Evolutionary conservation across 2,329 filamentous ascomycete genomes (phyloP), one percentile per base, ranked within the genome.

Genomic region (Phyllosticta citrichinensis): DNA sequence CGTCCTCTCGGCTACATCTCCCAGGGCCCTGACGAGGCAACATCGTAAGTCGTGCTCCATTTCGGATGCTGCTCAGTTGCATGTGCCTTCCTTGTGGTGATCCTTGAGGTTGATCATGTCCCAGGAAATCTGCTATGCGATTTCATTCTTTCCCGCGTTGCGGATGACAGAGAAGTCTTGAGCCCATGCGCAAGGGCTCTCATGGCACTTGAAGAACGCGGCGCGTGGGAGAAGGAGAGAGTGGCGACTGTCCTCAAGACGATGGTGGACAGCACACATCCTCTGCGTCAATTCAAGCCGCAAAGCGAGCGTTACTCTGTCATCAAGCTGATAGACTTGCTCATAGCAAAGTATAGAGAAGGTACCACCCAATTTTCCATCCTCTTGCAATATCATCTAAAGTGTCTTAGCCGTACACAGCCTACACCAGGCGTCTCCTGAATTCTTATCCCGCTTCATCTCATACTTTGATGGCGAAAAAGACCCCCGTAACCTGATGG

Each of bases 401-500:
- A 5, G 25, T 52, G 58, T 40, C 17, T n/a, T 62, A 79, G 79
- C 80, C n/a, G 70, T 85, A 76, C 69, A 74, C 54, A 64, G 79
- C 11, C 78, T 87, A 67, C 81, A 83, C 35, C 79, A 84, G 56
- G 64, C 68, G 19, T 68, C 65, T n/a, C 69, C 70, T 9, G 79
- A 82, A 62, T 86, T 86, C 64, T 73, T 87, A 59, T 74, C 82
- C 2, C 82, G 80, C 3, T 83, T 87, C 64, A 82, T 85, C 57
- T 79, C 85, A 61, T 81, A 87, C 63, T 85, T 88, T 67, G 82
- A 83, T 17, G 85, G 85, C 61, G 85, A 88, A 70, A 87, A 87
- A 67, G 85, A 88, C 65, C 85, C 85, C 0, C 78, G 86, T 27
- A 88, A 88, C 67, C 73, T 88, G 27, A 88, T 88, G 86, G 77